Evolutionary conservation across 306 rosid genomes (phyloP).

Genomic region (Corylus avellana): DNA sequence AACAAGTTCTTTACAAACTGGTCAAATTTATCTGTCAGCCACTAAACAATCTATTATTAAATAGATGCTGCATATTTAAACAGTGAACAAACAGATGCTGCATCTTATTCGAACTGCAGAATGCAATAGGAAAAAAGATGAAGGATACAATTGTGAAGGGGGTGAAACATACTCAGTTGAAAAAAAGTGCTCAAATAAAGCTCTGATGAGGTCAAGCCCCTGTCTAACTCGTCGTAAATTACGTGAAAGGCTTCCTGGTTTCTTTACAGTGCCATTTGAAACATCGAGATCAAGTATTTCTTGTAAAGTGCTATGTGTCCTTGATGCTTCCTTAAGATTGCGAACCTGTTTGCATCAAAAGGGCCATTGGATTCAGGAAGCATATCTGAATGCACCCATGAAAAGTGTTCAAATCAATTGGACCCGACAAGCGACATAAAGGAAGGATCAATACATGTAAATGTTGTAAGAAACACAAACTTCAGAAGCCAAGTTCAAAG

Average conservation of each 20-base stretch:
- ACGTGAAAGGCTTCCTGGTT: conserved; percentile 78
- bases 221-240: conserved; percentile 91
- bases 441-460: not conserved
- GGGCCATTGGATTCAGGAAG: conserved; percentile 25
- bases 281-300: conserved; percentile 61
- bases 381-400: not conserved
- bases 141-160: not conserved
- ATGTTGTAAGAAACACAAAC: not conserved
- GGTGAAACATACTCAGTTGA: conserved; percentile 52
- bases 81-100: conserved; percentile 8
- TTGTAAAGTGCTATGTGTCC: conserved; percentile 43
- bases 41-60: too few species aligned
- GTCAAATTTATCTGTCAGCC: too few species aligned
- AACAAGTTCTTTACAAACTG: too few species aligned
- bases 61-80: not conserved
- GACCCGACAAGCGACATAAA: too few species aligned
- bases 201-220: conserved; percentile 93
- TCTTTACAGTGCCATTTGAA: conserved; percentile 59
- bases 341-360: conserved; percentile 52
- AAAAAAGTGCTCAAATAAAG: conserved; percentile 66
- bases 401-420: too few species aligned
- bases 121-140: not conserved
- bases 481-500: not conserved
- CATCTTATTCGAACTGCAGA: not conserved
- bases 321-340: conserved; percentile 75